Evolutionary conservation across 78 protist species (phyloP).

Genomic region (Dictyostelium firmibasis): DNA sequence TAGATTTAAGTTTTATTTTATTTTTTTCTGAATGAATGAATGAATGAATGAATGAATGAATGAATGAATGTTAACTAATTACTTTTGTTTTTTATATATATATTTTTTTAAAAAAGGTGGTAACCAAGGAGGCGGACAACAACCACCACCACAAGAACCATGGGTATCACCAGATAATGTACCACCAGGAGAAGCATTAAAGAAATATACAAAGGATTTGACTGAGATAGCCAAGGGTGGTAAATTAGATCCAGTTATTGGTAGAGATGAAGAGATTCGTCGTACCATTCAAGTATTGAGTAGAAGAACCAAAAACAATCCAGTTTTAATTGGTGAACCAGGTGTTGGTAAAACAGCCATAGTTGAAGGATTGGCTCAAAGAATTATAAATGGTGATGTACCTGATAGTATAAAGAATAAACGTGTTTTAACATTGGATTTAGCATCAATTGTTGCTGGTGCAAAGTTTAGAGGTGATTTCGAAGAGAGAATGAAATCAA

Average conservation of each 20-base stretch:
- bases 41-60: too few relatives aligned
- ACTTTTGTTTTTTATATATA: not conserved
- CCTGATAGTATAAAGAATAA: slow-evolving; percentile 91
- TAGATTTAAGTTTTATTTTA: too few relatives aligned
- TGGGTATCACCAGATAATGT: slow-evolving; percentile 62
- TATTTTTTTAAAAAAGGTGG: not conserved
- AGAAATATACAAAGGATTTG: slow-evolving; percentile 75
- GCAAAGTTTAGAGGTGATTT: slow-evolving; percentile 99
- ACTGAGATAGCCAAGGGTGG: slow-evolving; percentile 85
- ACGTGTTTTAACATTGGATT: slow-evolving; percentile 93
- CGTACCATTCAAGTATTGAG: slow-evolving; percentile 86
- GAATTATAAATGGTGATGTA: slow-evolving; percentile 97
- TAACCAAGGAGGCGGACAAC: slow-evolving; percentile 26
- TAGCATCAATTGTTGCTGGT: slow-evolving; percentile 98
- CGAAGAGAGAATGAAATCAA: slow-evolving; percentile 98
- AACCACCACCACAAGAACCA: slow-evolving; percentile 45
- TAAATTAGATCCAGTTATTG: slow-evolving; percentile 98
- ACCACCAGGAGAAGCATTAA: slow-evolving; percentile 78
- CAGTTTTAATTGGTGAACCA: slow-evolving; percentile 98
- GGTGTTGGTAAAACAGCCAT: slow-evolving; percentile 97
- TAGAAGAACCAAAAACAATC: slow-evolving; percentile 98
- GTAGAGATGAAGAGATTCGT: slow-evolving; percentile 98
- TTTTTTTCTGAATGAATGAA: too few relatives aligned
- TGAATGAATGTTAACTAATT: not conserved
- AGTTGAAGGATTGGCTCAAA: slow-evolving; percentile 99